Evolutionary conservation across 208 protist genomes (phyloP).

Genomic region (Strigomonas galati): DNA sequence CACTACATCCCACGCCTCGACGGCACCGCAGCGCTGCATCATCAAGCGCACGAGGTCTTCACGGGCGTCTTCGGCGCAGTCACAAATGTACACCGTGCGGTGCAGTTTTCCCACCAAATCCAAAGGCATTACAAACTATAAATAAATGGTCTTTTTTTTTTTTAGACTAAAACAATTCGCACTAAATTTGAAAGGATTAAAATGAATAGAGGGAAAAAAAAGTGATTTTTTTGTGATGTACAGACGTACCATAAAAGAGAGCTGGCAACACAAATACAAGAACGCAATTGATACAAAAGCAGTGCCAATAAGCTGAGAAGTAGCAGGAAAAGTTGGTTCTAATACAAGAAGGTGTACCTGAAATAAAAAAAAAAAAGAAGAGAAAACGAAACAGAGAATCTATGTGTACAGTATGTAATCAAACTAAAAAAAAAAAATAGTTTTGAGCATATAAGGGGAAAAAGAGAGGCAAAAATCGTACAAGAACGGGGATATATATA

Average conservation of each 20-base stretch:
- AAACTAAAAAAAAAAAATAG: neutral
- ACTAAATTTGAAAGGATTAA: no score
- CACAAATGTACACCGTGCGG: constrained; percentile 78
- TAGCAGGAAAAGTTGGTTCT: neutral
- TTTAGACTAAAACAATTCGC: no score
- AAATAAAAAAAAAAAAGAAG: neutral
- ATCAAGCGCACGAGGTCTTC: constrained; percentile 77
- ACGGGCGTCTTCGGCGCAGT: constrained; percentile 43
- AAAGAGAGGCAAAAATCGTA: neutral
- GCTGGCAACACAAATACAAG: neutral
- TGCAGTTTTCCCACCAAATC: constrained; percentile 84
- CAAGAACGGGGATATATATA: neutral
- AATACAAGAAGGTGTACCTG: no score
- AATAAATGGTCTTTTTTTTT: neutral
- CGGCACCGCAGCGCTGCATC: constrained; percentile 57
- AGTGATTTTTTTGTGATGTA: no score
- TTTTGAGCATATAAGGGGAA: neutral
- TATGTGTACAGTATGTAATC: constrained; percentile 1
- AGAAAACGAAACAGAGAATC: neutral
- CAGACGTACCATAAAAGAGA: neutral
- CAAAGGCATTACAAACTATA: constrained; percentile 44
- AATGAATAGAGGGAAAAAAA: neutral
- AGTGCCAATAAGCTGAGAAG: neutral
- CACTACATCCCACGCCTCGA: constrained; percentile 78
- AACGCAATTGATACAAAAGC: neutral